Base-by-base conservation (phyloP, 148 eudicot genomes). In the Euryodendron excelsum region DNA sequence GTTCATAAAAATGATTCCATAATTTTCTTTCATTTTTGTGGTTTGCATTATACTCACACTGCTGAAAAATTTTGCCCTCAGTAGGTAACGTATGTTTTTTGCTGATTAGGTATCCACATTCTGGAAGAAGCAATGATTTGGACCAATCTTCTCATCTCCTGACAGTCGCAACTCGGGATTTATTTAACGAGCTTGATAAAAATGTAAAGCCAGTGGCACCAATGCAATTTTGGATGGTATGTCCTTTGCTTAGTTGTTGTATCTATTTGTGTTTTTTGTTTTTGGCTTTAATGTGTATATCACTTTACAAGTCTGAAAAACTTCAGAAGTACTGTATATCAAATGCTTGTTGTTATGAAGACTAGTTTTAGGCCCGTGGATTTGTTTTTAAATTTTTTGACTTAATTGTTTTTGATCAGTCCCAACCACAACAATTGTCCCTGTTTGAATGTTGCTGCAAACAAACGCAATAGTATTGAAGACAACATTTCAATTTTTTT, bases 201-300 rank as follows among this genome's bases (percentile, higher is more conserved):
- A 96, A 85, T 82, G 94, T 82, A 70, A 91, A 91, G 86, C 89
- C 99, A n/a, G 98, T 96, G 81, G 92, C 99, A 31, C 98, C 98
- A 33, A 87, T 90, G 93, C 96, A 94, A 73, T 96, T 96, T 79
- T 96, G 94, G 97, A 87, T 84, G 97, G 99, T 96, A 82, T 39
- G 82, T 2, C 45, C 48, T 47, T 33, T 36, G 15, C 53, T 5
- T 50, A 31, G 64, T 39, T 74, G 4, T 45, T 31, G 50, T 52
- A 4, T 62, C 23, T 31, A 10, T 61, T 60, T 80, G n/a, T 9
- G 21, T 45, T 9, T 82, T 20, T 60, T 21, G 31, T 52, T 62
- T n/a, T 5, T 23, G 11, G 10, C 28, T 52, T 47, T 15, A 37
- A 14, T 50, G 23, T 45, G 13, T 27, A 27, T 68, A 10, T 48